Evolutionary conservation across 2,329 filamentous ascomycete species (phyloP).

Genomic region (Colletotrichum phormii): DNA sequence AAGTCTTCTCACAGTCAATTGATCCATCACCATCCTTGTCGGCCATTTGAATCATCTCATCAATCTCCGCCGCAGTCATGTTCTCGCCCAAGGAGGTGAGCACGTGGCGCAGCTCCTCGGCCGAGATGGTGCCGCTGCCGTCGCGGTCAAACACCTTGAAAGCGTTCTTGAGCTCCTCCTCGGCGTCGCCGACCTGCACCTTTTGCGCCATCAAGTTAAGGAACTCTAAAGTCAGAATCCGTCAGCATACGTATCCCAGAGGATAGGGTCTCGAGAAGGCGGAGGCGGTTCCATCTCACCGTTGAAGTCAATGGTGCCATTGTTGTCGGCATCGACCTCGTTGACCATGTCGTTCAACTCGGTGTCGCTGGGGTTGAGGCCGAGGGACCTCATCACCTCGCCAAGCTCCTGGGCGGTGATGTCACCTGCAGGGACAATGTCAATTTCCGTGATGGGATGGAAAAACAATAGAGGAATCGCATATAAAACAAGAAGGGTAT

Average conservation of each 20-base stretch:
- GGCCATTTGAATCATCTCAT: constrained; percentile 93
- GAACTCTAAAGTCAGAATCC: constrained; percentile 70
- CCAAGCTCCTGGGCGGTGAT: constrained; percentile 93
- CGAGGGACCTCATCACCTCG: constrained; percentile 90
- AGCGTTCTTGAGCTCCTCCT: constrained; percentile 89
- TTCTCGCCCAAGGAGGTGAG: constrained; percentile 95
- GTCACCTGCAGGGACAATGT: constrained; percentile 69
- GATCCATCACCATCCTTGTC: constrained; percentile 90
- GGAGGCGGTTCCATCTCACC: constrained; percentile 63
- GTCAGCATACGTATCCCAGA: constrained; percentile 40
- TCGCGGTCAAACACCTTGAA: constrained; percentile 93
- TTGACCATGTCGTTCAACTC: constrained; percentile 96
- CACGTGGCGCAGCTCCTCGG: constrained; percentile 87
- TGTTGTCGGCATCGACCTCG: constrained; percentile 92
- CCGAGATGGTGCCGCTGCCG: constrained; percentile 92
- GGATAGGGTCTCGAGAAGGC: too few species aligned
- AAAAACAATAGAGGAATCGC: background rate
- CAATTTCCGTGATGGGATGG: constrained; percentile 39
- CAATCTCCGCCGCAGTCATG: constrained; percentile 89
- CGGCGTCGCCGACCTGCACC: constrained; percentile 93
- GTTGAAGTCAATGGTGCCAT: constrained; percentile 91
- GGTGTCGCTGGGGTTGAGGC: constrained; percentile 90
- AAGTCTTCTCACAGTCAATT: constrained; percentile 79
- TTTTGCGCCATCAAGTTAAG: constrained; percentile 94
- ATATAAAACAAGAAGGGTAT: background rate